Evolutionary conservation across 2,329 filamentous ascomycete genomes (phyloP), one percentile per base, ranked within the genome.

Genomic region (Hymenoscyphus salicellus): DNA sequence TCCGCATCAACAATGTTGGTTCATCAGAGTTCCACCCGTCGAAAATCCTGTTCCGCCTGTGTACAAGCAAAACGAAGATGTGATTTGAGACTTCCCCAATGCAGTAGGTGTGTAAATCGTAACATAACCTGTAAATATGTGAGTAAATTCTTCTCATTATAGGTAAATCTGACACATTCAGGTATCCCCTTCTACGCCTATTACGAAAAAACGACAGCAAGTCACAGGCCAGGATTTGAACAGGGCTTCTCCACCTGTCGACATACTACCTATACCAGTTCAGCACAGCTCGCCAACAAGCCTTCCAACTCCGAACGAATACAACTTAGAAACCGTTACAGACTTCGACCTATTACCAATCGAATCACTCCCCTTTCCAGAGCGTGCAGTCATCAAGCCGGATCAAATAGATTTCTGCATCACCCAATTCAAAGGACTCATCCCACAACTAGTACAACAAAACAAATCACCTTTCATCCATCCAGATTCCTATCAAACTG

Each of bases 41-140:
- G 64, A 26, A 73, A 72, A 60, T 61, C 71, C 10, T 73, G 71
- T 60, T 36, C 46, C 2, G 62, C 52, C 7, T 72, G 71, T 36
- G 68, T 72, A 16, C 69, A 69, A 55, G 65, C 69, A 2, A 73
- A 73, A 65, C 43, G 70, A 56, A 66, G 70, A 65, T 72, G 71
- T 38, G 70, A 73, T 59, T 65, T 72, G 38, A 62, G 62, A 16
- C 43, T 70, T 10, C 72, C 71, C 3, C 16, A 10, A 10, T 73
- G 70, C 61, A 59, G 63, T 8, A 66, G 71, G 33, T 73, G 72
- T 52, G 59, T 23, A 6, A 64, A 28, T 6, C 65, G 63, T 41
- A 33, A 55, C 1, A 14, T 69, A 17, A 32, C 28, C n/a, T 73
- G 71, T 62, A 38, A 61, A 28, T 72, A 72, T 64, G 71, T 71